Evolutionary conservation across 257 asterid species (phyloP), one percentile per base, ranked within the genome.

Genomic region (Plantago major): DNA sequence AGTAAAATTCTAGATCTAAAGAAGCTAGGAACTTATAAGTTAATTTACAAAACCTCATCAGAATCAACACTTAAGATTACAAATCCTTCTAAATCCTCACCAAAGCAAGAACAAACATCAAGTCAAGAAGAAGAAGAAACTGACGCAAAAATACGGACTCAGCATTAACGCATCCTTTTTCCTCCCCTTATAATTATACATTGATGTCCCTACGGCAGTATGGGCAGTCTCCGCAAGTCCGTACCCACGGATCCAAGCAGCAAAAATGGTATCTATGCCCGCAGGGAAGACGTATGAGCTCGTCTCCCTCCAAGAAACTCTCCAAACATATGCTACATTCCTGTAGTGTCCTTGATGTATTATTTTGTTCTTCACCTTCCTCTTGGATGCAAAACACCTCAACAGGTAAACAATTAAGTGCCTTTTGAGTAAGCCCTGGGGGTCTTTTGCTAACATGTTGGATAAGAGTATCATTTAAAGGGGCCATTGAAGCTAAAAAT

Each of bases 151-250:
- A 59, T 54, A 69, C 44, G 38, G 54, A 65, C 57, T 60, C 46
- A 55, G 47, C 8, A 60, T 67, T 22, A 38, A 5, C 12, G 52
- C 42, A 55, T 58, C 45, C 59, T 69, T 44, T 69, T 40, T 22
- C 58, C 62, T 15, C 68, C 60, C 16, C 55, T 22, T 22, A 57
- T 18, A 71, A 60, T 65, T 22, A 22, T 22, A 62, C 73, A 60
- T 61, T 56, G 13, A 88, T 77, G 60, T 66, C 68, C 69, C 80
- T 76, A 14, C 99, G 90, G 66, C 97, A 92, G 71, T 89, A 78
- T 5, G 99, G 99, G 83, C 99, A 89, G 65, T 89, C 95, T 3
- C 95, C 97, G 60, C 95, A 81, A 52, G 77, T 73, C 46, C 80
- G 73, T 30, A 84, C 66, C 99, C 96, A 92, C 14, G 91, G 97